Percentiles rank a stretch among this genome's conserved stretches.
These are phyloP conservation scores for Trichopus zeylanicus DNA, from an alignment of 116 monocot genomes.

Conservation along the genomic window DNA sequence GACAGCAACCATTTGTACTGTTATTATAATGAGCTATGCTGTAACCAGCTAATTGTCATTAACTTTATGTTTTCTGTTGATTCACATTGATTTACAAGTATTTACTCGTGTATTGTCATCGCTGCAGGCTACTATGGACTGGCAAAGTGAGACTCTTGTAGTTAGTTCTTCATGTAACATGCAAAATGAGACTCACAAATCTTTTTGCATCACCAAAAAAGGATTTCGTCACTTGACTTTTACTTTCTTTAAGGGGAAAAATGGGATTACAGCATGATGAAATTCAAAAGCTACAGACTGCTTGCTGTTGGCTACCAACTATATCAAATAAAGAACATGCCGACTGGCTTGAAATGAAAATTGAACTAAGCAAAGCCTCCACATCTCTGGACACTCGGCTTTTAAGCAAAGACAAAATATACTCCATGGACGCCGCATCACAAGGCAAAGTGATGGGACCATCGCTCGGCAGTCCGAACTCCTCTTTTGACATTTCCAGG, in stretches of 20 bases:
- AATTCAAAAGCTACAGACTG: background rate
- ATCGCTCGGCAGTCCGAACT: slow-evolving; percentile 27
- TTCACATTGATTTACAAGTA: too few relatives aligned
- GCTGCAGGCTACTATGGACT: too few relatives aligned
- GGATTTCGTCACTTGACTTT: background rate
- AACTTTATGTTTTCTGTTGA: too few relatives aligned
- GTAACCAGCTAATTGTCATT: too few relatives aligned
- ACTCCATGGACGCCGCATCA: slow-evolving; percentile 14
- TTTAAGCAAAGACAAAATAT: slow-evolving; percentile 1
- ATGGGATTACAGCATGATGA: background rate
- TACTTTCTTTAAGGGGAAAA: background rate
- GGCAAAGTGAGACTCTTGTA: too few relatives aligned
- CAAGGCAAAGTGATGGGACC: slow-evolving; percentile 23
- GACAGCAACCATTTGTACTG: too few relatives aligned
- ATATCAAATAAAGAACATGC: background rate
- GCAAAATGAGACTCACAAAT: too few relatives aligned
- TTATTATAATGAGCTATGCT: too few relatives aligned
- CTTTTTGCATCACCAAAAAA: too few relatives aligned
- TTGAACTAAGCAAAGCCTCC: background rate
- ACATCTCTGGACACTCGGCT: slow-evolving; percentile 1
- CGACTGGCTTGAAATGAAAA: background rate
- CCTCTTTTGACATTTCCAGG: slow-evolving; percentile 37
- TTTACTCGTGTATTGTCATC: too few relatives aligned
- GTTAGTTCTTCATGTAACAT: too few relatives aligned
- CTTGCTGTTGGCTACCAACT: background rate